Evolutionary conservation across 2,329 filamentous ascomycete genomes (phyloP), one percentile per base, ranked within the genome.

Genomic region (Rhinocladiella mackenziei): DNA sequence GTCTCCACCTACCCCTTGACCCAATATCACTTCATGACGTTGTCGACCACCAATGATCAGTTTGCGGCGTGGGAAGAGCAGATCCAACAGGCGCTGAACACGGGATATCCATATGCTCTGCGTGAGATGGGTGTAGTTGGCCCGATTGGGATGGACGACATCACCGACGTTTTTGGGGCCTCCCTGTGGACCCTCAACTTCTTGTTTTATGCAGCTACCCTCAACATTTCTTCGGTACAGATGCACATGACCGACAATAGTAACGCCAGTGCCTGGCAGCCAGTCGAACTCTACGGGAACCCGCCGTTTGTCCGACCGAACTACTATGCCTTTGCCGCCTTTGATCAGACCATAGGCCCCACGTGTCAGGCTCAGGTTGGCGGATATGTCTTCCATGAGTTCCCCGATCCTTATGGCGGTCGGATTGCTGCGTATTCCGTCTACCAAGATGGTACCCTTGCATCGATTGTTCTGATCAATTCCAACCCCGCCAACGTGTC

Each of bases 181-280:
- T 63, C 71, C 11, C 62, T 76, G 11, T 76, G 72, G 71, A 69
- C 69, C 7, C 63, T 75, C 38, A 75, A 76, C 60, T 75, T 75
- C 60, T 67, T 74, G 50, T 62, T 72, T 10, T 75, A 74, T 57
- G 61, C 67, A 3, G 70, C 73, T 5, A 66, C 66, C 4, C 62
- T 73, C 29, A 71, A 70, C 48, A 66, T 75, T 39, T 60, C 64
- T 0, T 68, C 68, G 6, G 70, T 75, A 2, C 65, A 73, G 49
- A 69, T 75, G 64, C 73, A 76, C 63, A 74, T 75, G 72, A 75
- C 72, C 7, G 71, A 73, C 58, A 73, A 73, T 58, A 73, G 71
- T 48, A 70, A 70, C 52, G 69, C 71, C 5, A 66, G 66, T 43
- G 69, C 72, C 2, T 76, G 73, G 73, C 67, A 71, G 50, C 73